These are phyloP conservation scores for Bretziella fagacearum DNA, from an alignment of 2,329 filamentous ascomycete species.

Conservation along the genomic window DNA sequence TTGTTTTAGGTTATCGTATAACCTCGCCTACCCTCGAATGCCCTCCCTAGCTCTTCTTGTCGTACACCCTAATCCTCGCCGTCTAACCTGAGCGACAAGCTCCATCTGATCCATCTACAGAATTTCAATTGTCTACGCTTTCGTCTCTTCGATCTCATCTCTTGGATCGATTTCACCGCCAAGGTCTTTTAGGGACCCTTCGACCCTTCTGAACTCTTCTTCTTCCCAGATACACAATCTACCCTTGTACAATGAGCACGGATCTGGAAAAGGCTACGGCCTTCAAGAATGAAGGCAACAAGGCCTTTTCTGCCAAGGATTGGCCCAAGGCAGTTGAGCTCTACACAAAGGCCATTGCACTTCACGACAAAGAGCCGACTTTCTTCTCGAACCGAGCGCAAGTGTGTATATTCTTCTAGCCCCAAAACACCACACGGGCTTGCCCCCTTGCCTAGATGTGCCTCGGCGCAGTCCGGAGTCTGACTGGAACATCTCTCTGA, in stretches of 20 bases:
- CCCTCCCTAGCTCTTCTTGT: no score
- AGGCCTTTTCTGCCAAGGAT: slow-evolving; percentile 75
- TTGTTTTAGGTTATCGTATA: no score
- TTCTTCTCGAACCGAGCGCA: slow-evolving; percentile 93
- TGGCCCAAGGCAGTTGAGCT: slow-evolving; percentile 67
- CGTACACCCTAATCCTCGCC: neutral
- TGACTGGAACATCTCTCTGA: slow-evolving; percentile 2
- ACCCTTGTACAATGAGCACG: slow-evolving; percentile 23
- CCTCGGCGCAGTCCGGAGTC: no score
- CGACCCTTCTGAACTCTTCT: neutral
- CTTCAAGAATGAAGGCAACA: slow-evolving; percentile 88
- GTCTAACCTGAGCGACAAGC: neutral
- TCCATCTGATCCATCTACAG: neutral
- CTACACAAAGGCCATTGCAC: slow-evolving; percentile 75
- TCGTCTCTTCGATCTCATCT: neutral
- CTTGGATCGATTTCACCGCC: neutral
- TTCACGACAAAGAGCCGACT: slow-evolving; percentile 67
- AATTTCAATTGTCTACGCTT: neutral
- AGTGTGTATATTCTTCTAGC: slow-evolving; percentile 33
- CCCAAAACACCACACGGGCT: neutral
- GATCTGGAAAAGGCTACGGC: slow-evolving; percentile 53
- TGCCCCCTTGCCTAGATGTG: neutral
- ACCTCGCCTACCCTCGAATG: no score
- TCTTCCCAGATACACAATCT: neutral
- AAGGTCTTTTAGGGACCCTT: neutral